Percentiles rank a stretch among this genome's conserved stretches.
Evolutionary conservation across 2,329 filamentous ascomycete species (phyloP).

Genomic region (Colletotrichum tanaceti): DNA sequence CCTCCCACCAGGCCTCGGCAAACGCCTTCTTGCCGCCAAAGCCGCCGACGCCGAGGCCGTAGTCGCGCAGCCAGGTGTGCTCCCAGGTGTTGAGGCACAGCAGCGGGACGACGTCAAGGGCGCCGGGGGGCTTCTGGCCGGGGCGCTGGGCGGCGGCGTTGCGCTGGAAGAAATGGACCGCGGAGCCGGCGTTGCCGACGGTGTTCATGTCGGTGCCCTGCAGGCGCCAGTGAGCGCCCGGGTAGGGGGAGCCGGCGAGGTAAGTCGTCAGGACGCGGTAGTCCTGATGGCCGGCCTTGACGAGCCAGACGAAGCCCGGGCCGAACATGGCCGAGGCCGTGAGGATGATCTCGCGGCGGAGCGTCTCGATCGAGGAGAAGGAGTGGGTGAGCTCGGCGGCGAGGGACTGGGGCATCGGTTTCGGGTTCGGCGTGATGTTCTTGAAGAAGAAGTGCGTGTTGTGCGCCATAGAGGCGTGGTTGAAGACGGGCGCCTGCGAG

Average conservation of each 20-base stretch:
- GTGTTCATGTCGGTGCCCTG: slow-evolving; percentile 79
- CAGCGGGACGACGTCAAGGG: slow-evolving; percentile 77
- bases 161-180: slow-evolving; percentile 54
- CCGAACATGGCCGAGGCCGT: slow-evolving; percentile 94
- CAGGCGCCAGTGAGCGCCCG: slow-evolving; percentile 83
- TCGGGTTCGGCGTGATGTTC: slow-evolving; percentile 57
- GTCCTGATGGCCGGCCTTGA: slow-evolving; percentile 65
- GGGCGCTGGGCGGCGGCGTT: slow-evolving; percentile 45
- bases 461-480: slow-evolving; percentile 94
- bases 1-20: slow-evolving; percentile 86
- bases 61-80: slow-evolving; percentile 90
- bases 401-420: slow-evolving; percentile 67
- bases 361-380: slow-evolving; percentile 86
- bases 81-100: slow-evolving; percentile 97
- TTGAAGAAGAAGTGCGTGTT: slow-evolving; percentile 91
- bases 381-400: slow-evolving; percentile 70
- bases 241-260: slow-evolving; percentile 88
- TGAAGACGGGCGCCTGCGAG: slow-evolving; percentile 83
- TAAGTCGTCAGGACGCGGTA: slow-evolving; percentile 87
- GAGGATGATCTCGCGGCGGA: slow-evolving; percentile 81
- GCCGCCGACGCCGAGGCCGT: slow-evolving; percentile 68
- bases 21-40: slow-evolving; percentile 80
- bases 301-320: slow-evolving; percentile 96
- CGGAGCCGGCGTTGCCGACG: slow-evolving; percentile 54
- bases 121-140: slow-evolving; percentile 68